Conservation (phyloP, 352 stramenopile species). For the Thraustotheca clavata region DNA sequence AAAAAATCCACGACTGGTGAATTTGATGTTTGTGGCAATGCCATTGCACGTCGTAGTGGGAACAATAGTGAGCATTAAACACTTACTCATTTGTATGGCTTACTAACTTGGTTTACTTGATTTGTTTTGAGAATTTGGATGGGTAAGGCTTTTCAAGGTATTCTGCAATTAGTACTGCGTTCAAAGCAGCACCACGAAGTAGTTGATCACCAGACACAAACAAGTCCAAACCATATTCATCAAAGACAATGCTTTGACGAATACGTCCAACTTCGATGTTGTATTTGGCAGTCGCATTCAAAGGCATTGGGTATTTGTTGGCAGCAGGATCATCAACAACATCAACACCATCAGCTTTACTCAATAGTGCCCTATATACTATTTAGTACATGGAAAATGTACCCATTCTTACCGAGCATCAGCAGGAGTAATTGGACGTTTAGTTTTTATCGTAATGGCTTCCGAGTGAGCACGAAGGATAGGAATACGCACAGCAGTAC, state of each 20-base stretch:
- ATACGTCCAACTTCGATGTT: conserved; percentile 97
- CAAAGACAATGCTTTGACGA: conserved; percentile 92
- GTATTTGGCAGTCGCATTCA: conserved; percentile 95
- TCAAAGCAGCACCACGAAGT: conserved; percentile 93
- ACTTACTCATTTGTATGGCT: too few relatives aligned
- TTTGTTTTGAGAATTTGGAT: conserved; percentile 22
- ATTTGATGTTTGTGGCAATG: not conserved
- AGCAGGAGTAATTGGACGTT: conserved; percentile 80
- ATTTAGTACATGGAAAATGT: not conserved
- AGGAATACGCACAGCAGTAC: conserved; percentile 94
- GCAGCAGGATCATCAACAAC: conserved; percentile 84
- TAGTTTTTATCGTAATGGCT: conserved; percentile 92
- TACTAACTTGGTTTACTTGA: not conserved
- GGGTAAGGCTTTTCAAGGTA: conserved; percentile 62
- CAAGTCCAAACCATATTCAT: conserved; percentile 94
- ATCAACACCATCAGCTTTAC: conserved; percentile 86
- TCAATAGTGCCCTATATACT: conserved; percentile 1
- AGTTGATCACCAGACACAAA: conserved; percentile 97
- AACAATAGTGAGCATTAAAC: not conserved
- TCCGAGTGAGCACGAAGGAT: conserved; percentile 97
- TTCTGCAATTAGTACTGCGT: conserved; percentile 96
- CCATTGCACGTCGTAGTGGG: not conserved
- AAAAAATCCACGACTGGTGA: not conserved
- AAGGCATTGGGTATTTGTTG: conserved; percentile 94
- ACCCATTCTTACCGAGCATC: conserved; percentile 46